These are phyloP conservation scores for Candida sakaeoensis DNA, from an alignment of 805 yeast genomes.

Conservation along the genomic window DNA sequence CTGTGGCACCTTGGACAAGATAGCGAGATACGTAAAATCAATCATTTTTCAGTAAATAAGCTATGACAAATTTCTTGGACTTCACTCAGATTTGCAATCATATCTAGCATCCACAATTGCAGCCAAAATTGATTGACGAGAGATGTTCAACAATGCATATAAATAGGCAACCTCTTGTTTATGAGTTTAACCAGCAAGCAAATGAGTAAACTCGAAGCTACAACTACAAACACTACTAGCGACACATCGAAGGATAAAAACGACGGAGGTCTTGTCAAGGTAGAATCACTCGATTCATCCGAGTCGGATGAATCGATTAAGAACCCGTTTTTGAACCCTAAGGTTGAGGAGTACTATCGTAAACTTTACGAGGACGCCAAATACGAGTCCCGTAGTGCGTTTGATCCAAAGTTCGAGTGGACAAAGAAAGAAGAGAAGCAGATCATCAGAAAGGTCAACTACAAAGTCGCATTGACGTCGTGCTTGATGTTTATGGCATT, in stretches of 20 bases:
- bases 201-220: not conserved
- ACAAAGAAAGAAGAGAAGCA: conserved; percentile 46
- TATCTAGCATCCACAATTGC: not conserved
- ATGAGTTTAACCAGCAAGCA: no score
- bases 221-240: not conserved
- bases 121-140: no score
- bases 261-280: not conserved
- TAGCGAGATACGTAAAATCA: no score
- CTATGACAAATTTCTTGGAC: no score
- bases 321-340: conserved; percentile 11
- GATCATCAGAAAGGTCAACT: conserved; percentile 50
- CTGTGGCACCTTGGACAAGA: not conserved
- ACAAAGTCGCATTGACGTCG: conserved; percentile 54
- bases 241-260: not conserved
- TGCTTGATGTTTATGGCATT: conserved; percentile 57
- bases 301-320: not conserved
- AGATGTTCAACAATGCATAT: no score
- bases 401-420: conserved; percentile 62
- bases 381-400: conserved; percentile 52
- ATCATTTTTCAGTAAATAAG: no score
- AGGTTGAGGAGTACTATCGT: conserved; percentile 10
- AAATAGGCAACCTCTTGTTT: no score
- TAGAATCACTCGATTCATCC: not conserved
- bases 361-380: conserved; percentile 24
- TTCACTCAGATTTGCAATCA: not conserved